Conservation (phyloP, 306 rosid species). For the Pterocarpus santalinus region DNA sequence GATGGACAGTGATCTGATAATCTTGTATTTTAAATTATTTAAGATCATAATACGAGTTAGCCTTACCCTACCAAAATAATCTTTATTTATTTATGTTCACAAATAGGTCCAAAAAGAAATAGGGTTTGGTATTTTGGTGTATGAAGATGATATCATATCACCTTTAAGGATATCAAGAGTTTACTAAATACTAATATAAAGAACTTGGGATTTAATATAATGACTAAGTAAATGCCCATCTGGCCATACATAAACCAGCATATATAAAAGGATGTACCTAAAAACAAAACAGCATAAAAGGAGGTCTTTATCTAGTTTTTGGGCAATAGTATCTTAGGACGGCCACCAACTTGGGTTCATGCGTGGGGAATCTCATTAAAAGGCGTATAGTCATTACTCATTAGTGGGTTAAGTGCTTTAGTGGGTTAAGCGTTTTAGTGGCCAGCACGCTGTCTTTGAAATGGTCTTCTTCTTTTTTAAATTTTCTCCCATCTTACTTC, state of each 20-base stretch:
- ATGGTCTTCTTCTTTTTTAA: constrained; percentile 39
- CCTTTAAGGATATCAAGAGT: constrained; percentile 41
- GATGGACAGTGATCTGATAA: constrained; percentile 30
- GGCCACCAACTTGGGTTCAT: constrained; percentile 67
- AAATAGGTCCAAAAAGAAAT: constrained; percentile 53
- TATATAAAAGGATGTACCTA: background rate
- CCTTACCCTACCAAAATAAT: constrained; percentile 35
- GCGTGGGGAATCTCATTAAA: constrained; percentile 73
- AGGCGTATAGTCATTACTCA: constrained; percentile 61
- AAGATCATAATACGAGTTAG: constrained; percentile 45
- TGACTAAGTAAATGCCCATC: constrained; percentile 19
- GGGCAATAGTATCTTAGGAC: constrained; percentile 77
- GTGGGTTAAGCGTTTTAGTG: constrained; percentile 69
- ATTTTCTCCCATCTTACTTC: constrained; percentile 29
- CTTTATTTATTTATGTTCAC: constrained; percentile 4
- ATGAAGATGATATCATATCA: constrained; percentile 63
- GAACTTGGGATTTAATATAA: background rate
- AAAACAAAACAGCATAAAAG: background rate
- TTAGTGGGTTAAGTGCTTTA: constrained; percentile 56
- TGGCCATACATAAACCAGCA: background rate
- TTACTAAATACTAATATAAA: background rate
- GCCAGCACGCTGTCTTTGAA: constrained; percentile 68
- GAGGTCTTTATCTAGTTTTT: constrained; percentile 58
- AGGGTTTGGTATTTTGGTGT: constrained; percentile 63
- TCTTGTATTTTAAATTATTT: constrained; percentile 33